phyloP scores from a whole-genome alignment of 2,329 filamentous ascomycete species.

The Paecilomyces sp. region DNA sequence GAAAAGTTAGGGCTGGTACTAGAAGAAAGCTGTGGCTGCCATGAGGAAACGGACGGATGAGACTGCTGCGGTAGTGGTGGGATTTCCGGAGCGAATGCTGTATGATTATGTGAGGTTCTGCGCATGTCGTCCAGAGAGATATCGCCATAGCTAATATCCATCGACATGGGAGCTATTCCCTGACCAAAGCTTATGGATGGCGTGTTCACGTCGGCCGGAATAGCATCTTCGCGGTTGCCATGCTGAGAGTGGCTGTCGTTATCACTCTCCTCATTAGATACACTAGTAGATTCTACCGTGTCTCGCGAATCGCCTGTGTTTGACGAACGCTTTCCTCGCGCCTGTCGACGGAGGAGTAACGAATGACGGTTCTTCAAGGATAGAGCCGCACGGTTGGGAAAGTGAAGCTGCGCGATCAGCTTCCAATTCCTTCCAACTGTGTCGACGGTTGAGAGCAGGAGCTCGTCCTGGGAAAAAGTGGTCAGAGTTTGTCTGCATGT shows the following conservation, averaged over 20 bases:
- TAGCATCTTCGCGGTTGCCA: not conserved
- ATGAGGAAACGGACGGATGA: not conserved
- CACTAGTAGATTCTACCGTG: not conserved
- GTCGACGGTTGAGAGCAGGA: constrained; percentile 3
- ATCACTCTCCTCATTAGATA: not conserved
- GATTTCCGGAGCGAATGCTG: not conserved
- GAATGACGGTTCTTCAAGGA: constrained; percentile 7
- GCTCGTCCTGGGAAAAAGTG: not conserved
- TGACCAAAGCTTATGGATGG: not conserved
- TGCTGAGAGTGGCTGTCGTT: not conserved
- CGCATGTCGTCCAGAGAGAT: not conserved
- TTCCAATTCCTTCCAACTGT: constrained; percentile 7
- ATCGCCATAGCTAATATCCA: not conserved
- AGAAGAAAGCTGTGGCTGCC: not conserved
- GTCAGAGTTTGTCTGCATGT: not conserved
- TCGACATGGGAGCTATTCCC: not conserved
- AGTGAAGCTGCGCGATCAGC: constrained; percentile 7
- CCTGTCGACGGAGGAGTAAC: not conserved
- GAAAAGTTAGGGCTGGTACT: not conserved
- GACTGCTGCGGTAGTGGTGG: not conserved
- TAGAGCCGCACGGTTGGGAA: constrained; percentile 6
- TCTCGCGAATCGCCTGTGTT: not conserved
- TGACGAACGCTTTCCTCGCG: not conserved
- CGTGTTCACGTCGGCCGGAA: not conserved
- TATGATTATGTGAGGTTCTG: not conserved